phyloP scores from a whole-genome alignment of 345 rosid species.

The Hibiscus trionum region DNA sequence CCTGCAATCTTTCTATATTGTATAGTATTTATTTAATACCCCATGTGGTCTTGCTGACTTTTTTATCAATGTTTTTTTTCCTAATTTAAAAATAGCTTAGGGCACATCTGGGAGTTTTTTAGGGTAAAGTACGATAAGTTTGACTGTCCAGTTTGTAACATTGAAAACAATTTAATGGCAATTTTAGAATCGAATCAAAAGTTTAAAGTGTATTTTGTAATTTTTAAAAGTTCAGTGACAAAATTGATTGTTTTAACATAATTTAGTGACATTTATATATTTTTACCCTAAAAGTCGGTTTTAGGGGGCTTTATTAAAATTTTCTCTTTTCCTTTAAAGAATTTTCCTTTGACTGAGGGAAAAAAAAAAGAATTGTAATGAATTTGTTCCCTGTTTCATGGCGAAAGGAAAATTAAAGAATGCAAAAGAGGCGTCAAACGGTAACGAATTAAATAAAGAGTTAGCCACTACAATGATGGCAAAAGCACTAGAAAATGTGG shows the following conservation, averaged over 20 bases:
- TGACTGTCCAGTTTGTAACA: too few species aligned
- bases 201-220: too few species aligned
- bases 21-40: background rate
- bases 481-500: background rate
- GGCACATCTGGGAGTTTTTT: background rate
- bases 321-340: background rate
- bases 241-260: too few species aligned
- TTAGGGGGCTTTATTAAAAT: background rate
- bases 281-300: background rate
- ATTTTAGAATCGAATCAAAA: too few species aligned
- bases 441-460: background rate
- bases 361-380: background rate
- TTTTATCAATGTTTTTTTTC: background rate
- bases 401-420: conserved; percentile 3
- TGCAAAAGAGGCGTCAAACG: background rate
- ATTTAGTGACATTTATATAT: too few species aligned
- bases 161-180: too few species aligned
- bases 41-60: conserved; percentile 9
- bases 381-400: background rate
- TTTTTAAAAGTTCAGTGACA: too few species aligned
- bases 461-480: background rate
- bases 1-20: background rate
- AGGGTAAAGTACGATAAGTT: too few species aligned
- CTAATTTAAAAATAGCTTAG: background rate
- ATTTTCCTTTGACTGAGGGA: background rate